Evolutionary conservation across 1,139 yeast species (phyloP), one percentile per base, ranked within the genome.

Genomic region (Magnusiomyces magnusii): DNA sequence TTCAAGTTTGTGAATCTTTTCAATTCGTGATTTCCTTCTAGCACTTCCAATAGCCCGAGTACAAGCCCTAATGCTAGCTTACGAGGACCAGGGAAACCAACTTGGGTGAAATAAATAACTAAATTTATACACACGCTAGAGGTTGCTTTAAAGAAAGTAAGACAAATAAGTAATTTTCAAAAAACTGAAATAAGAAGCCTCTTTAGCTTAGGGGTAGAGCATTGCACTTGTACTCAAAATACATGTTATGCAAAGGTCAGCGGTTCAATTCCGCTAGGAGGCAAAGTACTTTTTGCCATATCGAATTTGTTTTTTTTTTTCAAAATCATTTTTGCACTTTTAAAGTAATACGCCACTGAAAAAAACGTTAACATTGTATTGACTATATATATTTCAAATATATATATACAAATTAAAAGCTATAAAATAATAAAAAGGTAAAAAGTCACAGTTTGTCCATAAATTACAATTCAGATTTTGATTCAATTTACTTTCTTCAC

Each of bases 201-300:
- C 44, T 39, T 39, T 39, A 39, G 44, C 44, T 39, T 39, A 39
- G 44, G 44, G 44, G 44, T 39, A 39, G 44, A 39, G 44, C 44
- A 39, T 39, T 39, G 44, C 44, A 39, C 44, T 39, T 39, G 44
- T 39, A 39, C 17, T n/a, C 17, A 15, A 19, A 15, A 39, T 39
- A 39, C 17, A 39, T 3, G 44, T 3, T 39, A 39, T 39, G 44
- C 44, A 39, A 39, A 39, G 44, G 44, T 39, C 44, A 39, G 44
- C 44, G 44, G 44, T 39, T 39, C 44, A 39, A 39, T 39, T 39
- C 44, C 44, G 44, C 44, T 39, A 39, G 44, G 44, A 39, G 44
- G 44, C 44, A 39, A 10, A 39, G 36, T 31, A 9, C 13, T 31
- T 31, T 31, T 31, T 31, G 7, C 10, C 36, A 31, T 13, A 7